These are phyloP conservation scores for Trifolium pratense DNA, from an alignment of 306 rosid species.

Conservation along the genomic window DNA sequence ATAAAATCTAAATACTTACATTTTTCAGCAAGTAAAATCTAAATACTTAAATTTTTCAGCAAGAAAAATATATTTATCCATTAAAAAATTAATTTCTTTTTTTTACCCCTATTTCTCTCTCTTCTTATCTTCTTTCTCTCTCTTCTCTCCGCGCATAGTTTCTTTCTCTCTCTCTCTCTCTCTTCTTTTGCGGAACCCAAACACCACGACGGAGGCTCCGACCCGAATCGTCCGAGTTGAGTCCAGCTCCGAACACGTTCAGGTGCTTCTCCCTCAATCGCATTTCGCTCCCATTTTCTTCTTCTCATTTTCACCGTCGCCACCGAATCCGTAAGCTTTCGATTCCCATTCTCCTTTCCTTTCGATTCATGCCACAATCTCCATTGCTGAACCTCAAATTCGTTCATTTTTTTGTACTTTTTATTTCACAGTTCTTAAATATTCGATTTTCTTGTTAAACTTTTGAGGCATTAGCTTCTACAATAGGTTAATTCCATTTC, in stretches of 20 bases:
- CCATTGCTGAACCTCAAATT: slow-evolving; percentile 33
- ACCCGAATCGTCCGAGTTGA: slow-evolving; percentile 50
- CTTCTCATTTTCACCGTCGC: slow-evolving; percentile 28
- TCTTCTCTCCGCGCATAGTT: slow-evolving; percentile 39
- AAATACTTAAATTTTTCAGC: background rate
- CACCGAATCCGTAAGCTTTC: slow-evolving; percentile 58
- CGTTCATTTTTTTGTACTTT: slow-evolving; percentile 39
- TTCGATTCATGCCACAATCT: slow-evolving; percentile 47
- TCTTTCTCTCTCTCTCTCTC: slow-evolving; percentile 56
- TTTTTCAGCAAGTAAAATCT: no score
- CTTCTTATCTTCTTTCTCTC: slow-evolving; percentile 55
- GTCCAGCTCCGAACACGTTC: slow-evolving; percentile 45
- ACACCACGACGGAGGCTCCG: slow-evolving; percentile 51
- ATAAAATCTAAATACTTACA: no score
- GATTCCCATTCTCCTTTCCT: slow-evolving; percentile 43
- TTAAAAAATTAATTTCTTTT: background rate
- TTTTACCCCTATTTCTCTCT: slow-evolving; percentile 36
- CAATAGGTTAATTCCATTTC: slow-evolving; percentile 38
- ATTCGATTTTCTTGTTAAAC: slow-evolving; percentile 14
- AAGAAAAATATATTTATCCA: background rate
- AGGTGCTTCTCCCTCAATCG: slow-evolving; percentile 42
- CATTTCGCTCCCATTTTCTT: slow-evolving; percentile 45
- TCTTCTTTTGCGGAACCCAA: slow-evolving; percentile 38
- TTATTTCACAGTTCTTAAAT: slow-evolving; percentile 32
- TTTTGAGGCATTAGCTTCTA: slow-evolving; percentile 42